Conservation (phyloP, 2,329 filamentous ascomycete genomes). For the Colletotrichum sp. region DNA sequence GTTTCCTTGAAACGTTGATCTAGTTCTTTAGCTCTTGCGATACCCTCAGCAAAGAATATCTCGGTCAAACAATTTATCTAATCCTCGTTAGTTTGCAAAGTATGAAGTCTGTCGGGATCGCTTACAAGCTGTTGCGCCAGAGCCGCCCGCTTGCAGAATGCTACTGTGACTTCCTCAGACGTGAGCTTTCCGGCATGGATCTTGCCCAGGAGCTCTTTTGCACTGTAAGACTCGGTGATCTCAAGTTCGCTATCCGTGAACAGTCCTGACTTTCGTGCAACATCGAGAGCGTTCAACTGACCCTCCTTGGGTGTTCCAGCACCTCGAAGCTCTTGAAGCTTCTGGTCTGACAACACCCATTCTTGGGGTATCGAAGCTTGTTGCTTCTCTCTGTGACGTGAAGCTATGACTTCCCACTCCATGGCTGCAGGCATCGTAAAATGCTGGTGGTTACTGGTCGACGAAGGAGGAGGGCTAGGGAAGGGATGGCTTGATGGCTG, state of each 20-base stretch:
- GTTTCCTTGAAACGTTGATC: slow-evolving; percentile 46
- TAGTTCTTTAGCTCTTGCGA: slow-evolving; percentile 46
- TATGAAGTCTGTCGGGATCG: background rate
- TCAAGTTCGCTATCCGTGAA: slow-evolving; percentile 25
- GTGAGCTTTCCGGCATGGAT: slow-evolving; percentile 23
- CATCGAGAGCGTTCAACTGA: slow-evolving; percentile 8
- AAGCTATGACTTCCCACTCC: slow-evolving; percentile 16
- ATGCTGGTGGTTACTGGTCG: background rate
- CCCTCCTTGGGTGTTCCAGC: slow-evolving; percentile 12
- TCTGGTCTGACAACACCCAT: slow-evolving; percentile 9
- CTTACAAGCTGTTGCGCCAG: slow-evolving; percentile 30
- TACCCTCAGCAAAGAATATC: slow-evolving; percentile 54
- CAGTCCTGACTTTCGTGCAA: slow-evolving; percentile 5
- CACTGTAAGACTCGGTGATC: slow-evolving; percentile 24
- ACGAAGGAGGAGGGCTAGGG: background rate
- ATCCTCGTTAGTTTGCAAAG: background rate
- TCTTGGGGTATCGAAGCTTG: slow-evolving; percentile 13
- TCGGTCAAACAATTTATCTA: slow-evolving; percentile 48
- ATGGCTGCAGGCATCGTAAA: background rate
- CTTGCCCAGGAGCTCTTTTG: slow-evolving; percentile 18
- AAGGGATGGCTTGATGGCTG: background rate
- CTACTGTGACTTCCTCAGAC: slow-evolving; percentile 27
- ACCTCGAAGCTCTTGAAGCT: slow-evolving; percentile 1
- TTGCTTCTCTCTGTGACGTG: slow-evolving; percentile 11
- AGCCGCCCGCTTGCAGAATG: slow-evolving; percentile 32